Conservation (phyloP, 1,284 basidiomycete genomes). For the Leucoagaricus sp. region DNA sequence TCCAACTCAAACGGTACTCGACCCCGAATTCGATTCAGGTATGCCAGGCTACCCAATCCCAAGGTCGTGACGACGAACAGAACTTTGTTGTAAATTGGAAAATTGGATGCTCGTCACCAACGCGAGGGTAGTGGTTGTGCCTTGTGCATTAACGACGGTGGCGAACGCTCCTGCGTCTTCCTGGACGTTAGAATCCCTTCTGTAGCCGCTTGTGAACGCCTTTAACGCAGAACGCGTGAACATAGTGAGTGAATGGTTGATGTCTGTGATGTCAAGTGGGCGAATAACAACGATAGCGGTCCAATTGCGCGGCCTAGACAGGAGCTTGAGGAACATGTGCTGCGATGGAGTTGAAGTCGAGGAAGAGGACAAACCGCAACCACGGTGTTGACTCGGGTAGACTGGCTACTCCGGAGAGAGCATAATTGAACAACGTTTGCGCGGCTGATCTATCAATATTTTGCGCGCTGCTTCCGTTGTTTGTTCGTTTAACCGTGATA, state of each 20-base stretch:
- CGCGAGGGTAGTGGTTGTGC: background rate
- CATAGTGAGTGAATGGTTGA: background rate
- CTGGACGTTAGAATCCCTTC: background rate
- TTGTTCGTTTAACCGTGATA: background rate
- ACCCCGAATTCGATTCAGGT: background rate
- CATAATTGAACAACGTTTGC: background rate
- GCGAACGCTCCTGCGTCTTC: background rate
- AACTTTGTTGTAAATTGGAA: background rate
- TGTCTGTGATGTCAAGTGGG: background rate
- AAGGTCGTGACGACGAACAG: background rate
- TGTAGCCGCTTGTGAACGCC: conserved; percentile 7
- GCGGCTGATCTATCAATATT: background rate
- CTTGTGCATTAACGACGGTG: background rate
- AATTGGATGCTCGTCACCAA: background rate
- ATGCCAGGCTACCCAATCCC: background rate
- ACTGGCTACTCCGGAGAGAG: background rate
- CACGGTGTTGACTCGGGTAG: background rate
- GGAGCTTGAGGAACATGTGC: background rate
- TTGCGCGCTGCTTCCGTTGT: background rate
- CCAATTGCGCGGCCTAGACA: background rate
- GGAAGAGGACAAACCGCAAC: no score
- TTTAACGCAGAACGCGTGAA: conserved; percentile 7
- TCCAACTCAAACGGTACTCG: no score
- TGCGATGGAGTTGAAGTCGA: conserved; percentile 6
- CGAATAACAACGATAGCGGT: background rate